phyloP scores from a whole-genome alignment of 371 early-diverging fungal species.

The Ecytonucleospora hepatopenaei region DNA sequence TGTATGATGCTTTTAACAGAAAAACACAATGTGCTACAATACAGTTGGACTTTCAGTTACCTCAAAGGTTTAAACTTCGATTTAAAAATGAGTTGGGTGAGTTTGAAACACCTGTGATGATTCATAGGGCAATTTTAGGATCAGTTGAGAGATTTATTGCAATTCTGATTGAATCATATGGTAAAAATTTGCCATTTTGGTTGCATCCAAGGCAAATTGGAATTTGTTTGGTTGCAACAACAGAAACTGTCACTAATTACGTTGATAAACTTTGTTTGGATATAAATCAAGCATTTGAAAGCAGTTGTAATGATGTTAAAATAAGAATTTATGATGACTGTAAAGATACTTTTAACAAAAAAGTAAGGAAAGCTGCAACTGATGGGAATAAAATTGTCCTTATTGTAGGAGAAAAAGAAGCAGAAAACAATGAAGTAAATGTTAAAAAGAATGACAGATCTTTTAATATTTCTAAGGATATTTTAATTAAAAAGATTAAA shows the following conservation, averaged over 20 bases:
- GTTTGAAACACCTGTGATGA: constrained; percentile 79
- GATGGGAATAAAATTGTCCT: constrained; percentile 76
- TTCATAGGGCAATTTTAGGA: constrained; percentile 94
- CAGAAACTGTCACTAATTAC: constrained; percentile 45
- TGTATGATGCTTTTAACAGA: constrained; percentile 79
- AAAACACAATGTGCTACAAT: constrained; percentile 92
- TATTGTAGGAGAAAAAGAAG: constrained; percentile 85
- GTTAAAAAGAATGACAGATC: constrained; percentile 21
- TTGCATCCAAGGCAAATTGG: constrained; percentile 81
- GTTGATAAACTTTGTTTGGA: too few species aligned
- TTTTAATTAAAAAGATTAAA: constrained; percentile 3
- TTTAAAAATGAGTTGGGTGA: constrained; percentile 63
- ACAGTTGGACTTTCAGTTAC: constrained; percentile 91
- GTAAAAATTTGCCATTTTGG: constrained; percentile 90
- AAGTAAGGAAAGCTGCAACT: constrained; percentile 74
- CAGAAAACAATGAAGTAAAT: constrained; percentile 63
- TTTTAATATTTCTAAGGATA: constrained; percentile 3
- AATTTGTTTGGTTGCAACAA: constrained; percentile 60
- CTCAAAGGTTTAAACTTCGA: constrained; percentile 73
- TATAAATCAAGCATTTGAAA: constrained; percentile 34
- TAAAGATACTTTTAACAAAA: constrained; percentile 79
- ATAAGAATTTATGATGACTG: constrained; percentile 61
- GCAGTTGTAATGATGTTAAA: constrained; percentile 54
- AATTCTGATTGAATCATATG: constrained; percentile 83
- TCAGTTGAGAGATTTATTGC: constrained; percentile 92